Percentiles rank a stretch among this genome's conserved stretches.
Evolutionary conservation across 805 yeast genomes (phyloP).

Genomic region (Suhomyces canberraensis): DNA sequence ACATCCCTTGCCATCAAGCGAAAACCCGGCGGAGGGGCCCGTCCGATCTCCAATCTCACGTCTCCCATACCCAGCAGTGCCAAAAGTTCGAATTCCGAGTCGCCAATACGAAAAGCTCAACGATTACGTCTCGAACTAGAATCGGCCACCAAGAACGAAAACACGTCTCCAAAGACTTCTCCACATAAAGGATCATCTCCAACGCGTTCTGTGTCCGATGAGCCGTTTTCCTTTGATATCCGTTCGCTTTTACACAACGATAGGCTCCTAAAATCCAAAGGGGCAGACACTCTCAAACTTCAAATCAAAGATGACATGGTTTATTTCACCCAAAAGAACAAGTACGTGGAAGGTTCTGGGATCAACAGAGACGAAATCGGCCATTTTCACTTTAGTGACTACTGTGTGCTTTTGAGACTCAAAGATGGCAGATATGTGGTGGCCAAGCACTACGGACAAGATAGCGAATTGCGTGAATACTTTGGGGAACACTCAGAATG

Average conservation of each 20-base stretch:
- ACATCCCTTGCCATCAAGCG: too few relatives aligned
- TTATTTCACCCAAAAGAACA: background rate
- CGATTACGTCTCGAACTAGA: too few relatives aligned
- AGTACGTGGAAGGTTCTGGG: background rate
- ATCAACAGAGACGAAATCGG: background rate
- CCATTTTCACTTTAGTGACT: conserved; percentile 7
- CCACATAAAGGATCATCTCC: too few relatives aligned
- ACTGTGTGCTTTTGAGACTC: conserved; percentile 5
- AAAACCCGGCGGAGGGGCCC: too few relatives aligned
- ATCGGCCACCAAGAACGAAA: too few relatives aligned
- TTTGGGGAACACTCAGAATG: background rate
- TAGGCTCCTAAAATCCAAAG: background rate
- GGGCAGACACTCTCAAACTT: background rate
- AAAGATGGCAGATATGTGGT: conserved; percentile 6
- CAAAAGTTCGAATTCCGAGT: too few relatives aligned
- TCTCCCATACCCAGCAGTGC: too few relatives aligned
- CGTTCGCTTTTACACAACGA: background rate
- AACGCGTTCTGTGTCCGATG: too few relatives aligned
- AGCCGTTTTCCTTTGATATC: background rate
- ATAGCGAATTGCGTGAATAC: background rate
- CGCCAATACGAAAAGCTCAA: too few relatives aligned
- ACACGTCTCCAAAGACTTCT: too few relatives aligned
- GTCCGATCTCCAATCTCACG: too few relatives aligned
- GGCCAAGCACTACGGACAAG: conserved; percentile 4
- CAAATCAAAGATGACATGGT: background rate